A percentile compares a stretch with the other conserved stretches of the same genome.
Evolutionary conservation across 176 grass and related monocot genomes (phyloP).

Genomic region (Triticum timopheevii): DNA sequence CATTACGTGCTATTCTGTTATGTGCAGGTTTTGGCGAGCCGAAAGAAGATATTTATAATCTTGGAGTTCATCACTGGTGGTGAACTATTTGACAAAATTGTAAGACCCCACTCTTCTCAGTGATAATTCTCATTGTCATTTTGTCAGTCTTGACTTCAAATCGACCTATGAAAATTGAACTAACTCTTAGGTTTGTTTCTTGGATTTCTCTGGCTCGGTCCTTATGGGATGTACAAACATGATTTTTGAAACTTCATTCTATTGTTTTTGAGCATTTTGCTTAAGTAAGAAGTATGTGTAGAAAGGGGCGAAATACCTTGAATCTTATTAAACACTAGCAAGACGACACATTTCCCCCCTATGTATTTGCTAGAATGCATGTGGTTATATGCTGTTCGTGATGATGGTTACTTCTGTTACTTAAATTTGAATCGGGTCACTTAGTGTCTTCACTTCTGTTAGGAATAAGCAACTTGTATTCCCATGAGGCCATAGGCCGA

Average conservation of each 20-base stretch:
- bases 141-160: background rate
- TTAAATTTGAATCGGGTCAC: constrained; percentile 10
- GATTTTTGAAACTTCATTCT: constrained; percentile 19
- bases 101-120: constrained; percentile 37
- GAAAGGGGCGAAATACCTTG: background rate
- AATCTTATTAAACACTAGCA: background rate
- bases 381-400: background rate
- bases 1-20: constrained; percentile 34
- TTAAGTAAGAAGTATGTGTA: background rate
- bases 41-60: constrained; percentile 98
- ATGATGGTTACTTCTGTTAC: background rate
- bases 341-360: background rate
- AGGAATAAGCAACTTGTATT: too few relatives aligned
- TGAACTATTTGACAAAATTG: constrained; percentile 99
- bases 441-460: background rate
- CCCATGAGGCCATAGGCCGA: too few relatives aligned
- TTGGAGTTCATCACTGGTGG: constrained; percentile 96
- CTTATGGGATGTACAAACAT: background rate
- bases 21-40: constrained; percentile 90
- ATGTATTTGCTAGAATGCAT: background rate
- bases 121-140: constrained; percentile 20
- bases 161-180: constrained; percentile 1
- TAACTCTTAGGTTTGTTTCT: constrained; percentile 15
- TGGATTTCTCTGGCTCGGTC: background rate
- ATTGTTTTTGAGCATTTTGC: background rate